These are phyloP conservation scores for Pleurotus salmoneostramineus DNA, from an alignment of 768 basidiomycete species.

Conservation along the genomic window DNA sequence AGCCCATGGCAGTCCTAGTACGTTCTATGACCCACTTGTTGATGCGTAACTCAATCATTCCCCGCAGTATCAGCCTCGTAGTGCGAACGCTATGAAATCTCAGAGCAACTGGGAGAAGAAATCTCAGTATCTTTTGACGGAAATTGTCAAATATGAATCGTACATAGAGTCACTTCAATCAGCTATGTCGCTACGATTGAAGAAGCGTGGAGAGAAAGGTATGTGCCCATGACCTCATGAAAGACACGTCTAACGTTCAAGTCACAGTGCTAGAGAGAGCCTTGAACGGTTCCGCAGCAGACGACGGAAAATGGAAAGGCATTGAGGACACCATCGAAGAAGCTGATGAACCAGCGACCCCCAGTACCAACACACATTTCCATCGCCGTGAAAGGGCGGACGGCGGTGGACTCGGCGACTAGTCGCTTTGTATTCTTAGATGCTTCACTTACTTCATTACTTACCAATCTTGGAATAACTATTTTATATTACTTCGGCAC, in stretches of 20 bases:
- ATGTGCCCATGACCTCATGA: background rate
- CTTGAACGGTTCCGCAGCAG: slow-evolving; percentile 25
- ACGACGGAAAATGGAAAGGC: slow-evolving; percentile 29
- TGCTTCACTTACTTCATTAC: background rate
- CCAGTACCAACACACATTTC: slow-evolving; percentile 22
- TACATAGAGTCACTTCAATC: slow-evolving; percentile 88
- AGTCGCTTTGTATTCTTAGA: background rate
- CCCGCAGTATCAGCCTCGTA: slow-evolving; percentile 72
- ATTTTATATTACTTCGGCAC: slow-evolving; percentile 2
- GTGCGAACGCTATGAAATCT: slow-evolving; percentile 71
- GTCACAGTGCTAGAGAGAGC: slow-evolving; percentile 28
- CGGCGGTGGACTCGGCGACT: slow-evolving; percentile 17
- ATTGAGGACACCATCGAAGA: slow-evolving; percentile 29
- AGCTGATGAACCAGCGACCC: slow-evolving; percentile 26
- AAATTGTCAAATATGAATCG: slow-evolving; percentile 93
- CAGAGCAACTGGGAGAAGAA: slow-evolving; percentile 91
- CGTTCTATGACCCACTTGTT: slow-evolving; percentile 10
- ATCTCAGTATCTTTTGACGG: slow-evolving; percentile 82
- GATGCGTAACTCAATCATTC: slow-evolving; percentile 10
- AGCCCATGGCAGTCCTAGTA: slow-evolving; percentile 81
- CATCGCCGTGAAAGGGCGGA: slow-evolving; percentile 25
- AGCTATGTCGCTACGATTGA: slow-evolving; percentile 81
- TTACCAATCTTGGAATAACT: slow-evolving; percentile 5
- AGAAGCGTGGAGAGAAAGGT: slow-evolving; percentile 88
- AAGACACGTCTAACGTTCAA: background rate